Evolutionary conservation across 805 yeast genomes (phyloP), one percentile per base, ranked within the genome.

Genomic region (Candida sithepensis): DNA sequence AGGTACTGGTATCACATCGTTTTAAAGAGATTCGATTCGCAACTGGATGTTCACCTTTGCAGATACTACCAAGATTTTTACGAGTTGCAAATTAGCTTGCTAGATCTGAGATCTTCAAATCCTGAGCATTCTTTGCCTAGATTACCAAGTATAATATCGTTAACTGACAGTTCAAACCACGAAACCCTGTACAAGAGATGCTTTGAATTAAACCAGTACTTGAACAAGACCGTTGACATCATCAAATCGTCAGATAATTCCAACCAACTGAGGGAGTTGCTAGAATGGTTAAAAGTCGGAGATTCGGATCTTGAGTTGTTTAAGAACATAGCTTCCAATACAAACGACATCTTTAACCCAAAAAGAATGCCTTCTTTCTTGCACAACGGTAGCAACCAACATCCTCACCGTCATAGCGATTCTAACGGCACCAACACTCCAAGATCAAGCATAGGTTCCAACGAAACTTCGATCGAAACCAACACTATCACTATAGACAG

Each of bases 31-130:
- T 14, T n/a, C 21, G 50, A 57, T 5, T 63, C 66, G 20, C 60
- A 64, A n/a, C n/a, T n/a, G 34, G 64, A 66, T 39, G 64, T 71
- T 47, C 68, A 69, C 43, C 58, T 77, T 19, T 71, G 78, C 50
- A 65, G 81, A 16, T 77, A 71, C 57, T 78, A 76, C 53, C 77
- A 74, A 56, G 82, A 77, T 52, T 75, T 78, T 45, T 73, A 75
- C 57, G 71, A 72, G 44, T 57, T 77, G 20, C 80, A 76, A 48
- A 60, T 69, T 18, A 44, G 64, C 18, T 53, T 73, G 21, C 54
- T 67, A 21, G 61, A 60, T 32, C 40, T 28, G 10, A 26, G 39
- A 34, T 36, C 22, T 37, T 46, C 51, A 45, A 56, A 10, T 22
- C 7, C 7, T 18, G n/a, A 39, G 13, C 40, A 46, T 24, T 24